Evolutionary conservation across 2,329 filamentous ascomycete genomes (phyloP), one percentile per base, ranked within the genome.

Genomic region (Pseudomassariella vexata): DNA sequence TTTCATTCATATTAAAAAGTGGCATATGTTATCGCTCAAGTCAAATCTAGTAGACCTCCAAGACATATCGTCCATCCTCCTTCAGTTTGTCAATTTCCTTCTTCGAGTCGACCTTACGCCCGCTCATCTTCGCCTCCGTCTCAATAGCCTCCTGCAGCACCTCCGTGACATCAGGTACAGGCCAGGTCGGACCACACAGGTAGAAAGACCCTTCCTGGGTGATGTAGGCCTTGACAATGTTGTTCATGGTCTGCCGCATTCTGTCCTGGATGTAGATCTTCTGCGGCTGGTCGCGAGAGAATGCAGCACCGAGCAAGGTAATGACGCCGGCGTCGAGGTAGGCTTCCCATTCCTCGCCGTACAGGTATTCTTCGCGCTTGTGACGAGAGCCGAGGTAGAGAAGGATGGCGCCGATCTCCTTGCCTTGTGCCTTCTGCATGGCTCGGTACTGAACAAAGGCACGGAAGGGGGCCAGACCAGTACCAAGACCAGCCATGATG

Each of bases 181-280:
- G 92, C 92, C 92, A 98, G 1, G 92, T 98, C 19, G 92, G 92
- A 26, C 92, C 92, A 57, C 92, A 98, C 12, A 98, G 81, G 63
- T 98, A 98, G 67, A 98, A 98, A 20, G 83, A 82, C 35, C 92
- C 92, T 49, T 92, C 82, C 46, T 95, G 78, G 51, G 80, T 68
- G 44, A 95, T 77, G 59, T 96, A 96, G 1, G 88, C 84, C 61
- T 88, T 68, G 37, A 87, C 73, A 42, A 98, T 94, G 41, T 92
- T 81, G 26, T 69, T 65, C 38, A 96, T 65, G 1, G 82, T 87
- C 73, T 96, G 74, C 36, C 92, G 74, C 92, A 98, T 98, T 45
- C 89, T 79, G 59, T 98, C 92, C 69, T 98, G 92, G 54, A 98
- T 98, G 65, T 98, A 98, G 45, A 98, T 95, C 79, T 98, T 98